These are phyloP conservation scores for Glycine tomentella DNA, from an alignment of 306 rosid species.

Conservation along the genomic window DNA sequence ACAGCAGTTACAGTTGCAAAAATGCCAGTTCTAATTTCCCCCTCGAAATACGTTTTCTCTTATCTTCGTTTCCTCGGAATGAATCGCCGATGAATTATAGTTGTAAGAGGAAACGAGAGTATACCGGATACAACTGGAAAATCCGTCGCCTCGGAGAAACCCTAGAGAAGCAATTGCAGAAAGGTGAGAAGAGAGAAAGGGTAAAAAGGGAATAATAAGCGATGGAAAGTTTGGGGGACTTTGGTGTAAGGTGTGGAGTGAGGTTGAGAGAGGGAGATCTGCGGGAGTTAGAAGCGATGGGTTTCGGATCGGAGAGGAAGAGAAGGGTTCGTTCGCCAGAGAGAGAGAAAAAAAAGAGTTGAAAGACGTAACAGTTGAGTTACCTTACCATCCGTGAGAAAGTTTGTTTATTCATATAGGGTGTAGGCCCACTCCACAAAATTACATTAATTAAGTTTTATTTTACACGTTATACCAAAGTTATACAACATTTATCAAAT, in stretches of 20 bases:
- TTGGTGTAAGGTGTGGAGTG: constrained; percentile 43
- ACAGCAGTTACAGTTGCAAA: constrained; percentile 28
- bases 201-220: not conserved
- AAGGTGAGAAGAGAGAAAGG: not conserved
- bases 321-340: not conserved
- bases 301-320: constrained; percentile 57
- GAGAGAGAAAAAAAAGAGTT: constrained; percentile 20
- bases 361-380: constrained; percentile 38
- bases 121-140: constrained; percentile 4
- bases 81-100: constrained; percentile 33
- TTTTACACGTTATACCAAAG: not conserved
- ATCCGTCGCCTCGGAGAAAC: constrained; percentile 65
- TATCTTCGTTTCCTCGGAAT: constrained; percentile 30
- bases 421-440: constrained; percentile 11
- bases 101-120: constrained; percentile 16
- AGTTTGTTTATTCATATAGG: constrained; percentile 38
- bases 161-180: constrained; percentile 55
- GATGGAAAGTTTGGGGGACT: constrained; percentile 28
- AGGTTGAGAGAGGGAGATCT: constrained; percentile 52
- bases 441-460: not conserved
- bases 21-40: constrained; percentile 31
- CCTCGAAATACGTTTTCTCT: constrained; percentile 1
- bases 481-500: not conserved
- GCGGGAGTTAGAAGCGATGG: constrained; percentile 41
- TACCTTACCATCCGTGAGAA: constrained; percentile 34